A percentile compares a stretch with the other conserved stretches of the same genome.
Evolutionary conservation across 1,284 basidiomycete species (phyloP).

Genomic region (Porogramme epimiltina): DNA sequence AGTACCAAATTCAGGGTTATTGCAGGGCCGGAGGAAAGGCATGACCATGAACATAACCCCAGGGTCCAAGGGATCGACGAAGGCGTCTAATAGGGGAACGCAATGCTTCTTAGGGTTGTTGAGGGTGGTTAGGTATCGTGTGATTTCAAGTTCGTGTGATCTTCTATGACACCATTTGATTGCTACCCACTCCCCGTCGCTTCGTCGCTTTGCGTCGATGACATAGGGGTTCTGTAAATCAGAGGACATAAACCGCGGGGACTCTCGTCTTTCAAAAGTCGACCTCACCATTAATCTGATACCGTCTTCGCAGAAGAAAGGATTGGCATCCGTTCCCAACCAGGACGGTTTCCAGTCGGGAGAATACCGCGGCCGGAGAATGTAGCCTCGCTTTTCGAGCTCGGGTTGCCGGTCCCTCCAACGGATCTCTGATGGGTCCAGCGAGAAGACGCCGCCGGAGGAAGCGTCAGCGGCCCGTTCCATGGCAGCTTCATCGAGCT

Average conservation of each 20-base stretch:
- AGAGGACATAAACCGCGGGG: not conserved
- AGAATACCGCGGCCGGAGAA: constrained; percentile 4
- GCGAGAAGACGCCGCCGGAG: not conserved
- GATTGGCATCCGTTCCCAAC: constrained; percentile 1
- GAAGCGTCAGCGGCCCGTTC: not conserved
- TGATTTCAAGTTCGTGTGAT: constrained; percentile 12
- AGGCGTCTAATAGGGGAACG: constrained; percentile 20
- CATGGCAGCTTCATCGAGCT: not conserved
- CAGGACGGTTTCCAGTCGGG: constrained; percentile 11
- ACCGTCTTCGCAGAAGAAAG: constrained; percentile 13
- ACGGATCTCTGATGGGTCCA: not conserved
- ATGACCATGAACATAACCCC: constrained; percentile 21
- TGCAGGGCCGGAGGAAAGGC: constrained; percentile 26
- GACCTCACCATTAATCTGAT: not conserved
- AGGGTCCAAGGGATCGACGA: constrained; percentile 17
- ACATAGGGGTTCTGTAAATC: constrained; percentile 9
- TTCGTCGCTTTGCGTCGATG: constrained; percentile 26
- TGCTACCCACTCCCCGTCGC: constrained; percentile 20
- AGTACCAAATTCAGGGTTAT: constrained; percentile 23
- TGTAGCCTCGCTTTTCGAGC: constrained; percentile 9
- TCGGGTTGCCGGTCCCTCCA: constrained; percentile 3
- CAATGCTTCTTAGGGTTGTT: constrained; percentile 18
- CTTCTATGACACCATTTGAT: constrained; percentile 20
- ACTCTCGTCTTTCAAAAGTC: too few relatives aligned
- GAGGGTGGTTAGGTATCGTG: constrained; percentile 5